Evolutionary conservation across 2,329 filamentous ascomycete species (phyloP), one percentile per base, ranked within the genome.

Genomic region (Cordyceps cateniannulata): DNA sequence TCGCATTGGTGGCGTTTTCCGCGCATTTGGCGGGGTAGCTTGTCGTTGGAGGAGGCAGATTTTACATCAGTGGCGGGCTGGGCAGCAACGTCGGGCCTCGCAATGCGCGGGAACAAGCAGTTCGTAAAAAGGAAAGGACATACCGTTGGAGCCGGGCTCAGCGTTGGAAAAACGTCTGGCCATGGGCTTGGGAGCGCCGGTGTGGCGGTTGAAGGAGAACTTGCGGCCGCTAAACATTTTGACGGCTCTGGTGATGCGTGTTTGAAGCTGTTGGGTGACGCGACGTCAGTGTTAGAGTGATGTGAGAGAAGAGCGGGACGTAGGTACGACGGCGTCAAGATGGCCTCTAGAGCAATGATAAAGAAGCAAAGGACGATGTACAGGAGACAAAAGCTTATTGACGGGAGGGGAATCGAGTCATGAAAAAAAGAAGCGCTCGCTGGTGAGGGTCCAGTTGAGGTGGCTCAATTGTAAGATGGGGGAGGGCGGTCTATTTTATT

Each of bases 121-220:
- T 38, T 57, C 29, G 12, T 5, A 16, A 5, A 20, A 5, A 24
- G 32, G 51, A 61, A n/a, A 54, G 20, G 59, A 71, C 79, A 68
- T 74, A 86, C 84, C 84, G 69, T 79, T 85, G 40, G 71, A 67
- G 63, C 78, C 80, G n/a, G 82, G 79, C 67, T 86, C 83, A 63
- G 78, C 79, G 53, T 81, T 77, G 67, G 83, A 86, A 69, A 85
- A 86, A 66, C 84, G 80, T 64, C 84, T 78, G 48, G 73, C 69
- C 42, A 74, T 70, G 45, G 78, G 75, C 69, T 84, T 80, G 62
- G 85, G 85, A 45, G 81, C 79, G 67, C 85, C 85, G 57, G 85
- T 86, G 69, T 85, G 83, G 69, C 84, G 79, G 74, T 87, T 86
- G 75, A 87, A 86, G 64, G 83, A 86, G 73, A 87, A 87, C 71